phyloP scores from a whole-genome alignment of 805 yeast species.

The Ogataea glucozyma region DNA sequence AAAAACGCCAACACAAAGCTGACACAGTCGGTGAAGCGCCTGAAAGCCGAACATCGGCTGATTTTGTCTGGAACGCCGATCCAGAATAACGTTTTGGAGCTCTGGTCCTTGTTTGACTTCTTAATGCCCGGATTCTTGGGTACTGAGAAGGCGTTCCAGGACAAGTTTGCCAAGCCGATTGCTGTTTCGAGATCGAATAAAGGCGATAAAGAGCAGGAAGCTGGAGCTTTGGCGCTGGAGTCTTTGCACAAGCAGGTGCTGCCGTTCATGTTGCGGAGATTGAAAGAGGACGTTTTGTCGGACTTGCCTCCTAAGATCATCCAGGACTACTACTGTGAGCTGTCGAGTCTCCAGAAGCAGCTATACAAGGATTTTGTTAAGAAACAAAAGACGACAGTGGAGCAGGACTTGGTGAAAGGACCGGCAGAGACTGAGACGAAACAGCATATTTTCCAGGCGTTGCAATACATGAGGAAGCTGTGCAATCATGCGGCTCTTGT shows the following conservation, averaged over 20 bases:
- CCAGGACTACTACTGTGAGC: slow-evolving; percentile 96
- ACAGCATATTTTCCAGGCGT: slow-evolving; percentile 94
- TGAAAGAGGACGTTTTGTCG: slow-evolving; percentile 92
- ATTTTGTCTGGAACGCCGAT: slow-evolving; percentile 97
- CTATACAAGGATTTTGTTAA: slow-evolving; percentile 86
- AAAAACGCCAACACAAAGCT: slow-evolving; percentile 88
- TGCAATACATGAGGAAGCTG: slow-evolving; percentile 94
- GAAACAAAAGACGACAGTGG: slow-evolving; percentile 75
- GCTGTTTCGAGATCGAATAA: slow-evolving; percentile 90
- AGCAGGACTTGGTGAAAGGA: slow-evolving; percentile 53
- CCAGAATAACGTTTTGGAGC: slow-evolving; percentile 92
- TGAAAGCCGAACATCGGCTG: slow-evolving; percentile 85
- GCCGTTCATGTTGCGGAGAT: slow-evolving; percentile 93
- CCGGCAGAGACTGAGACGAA: slow-evolving; percentile 47
- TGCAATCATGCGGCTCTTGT: slow-evolving; percentile 97
- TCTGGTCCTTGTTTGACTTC: slow-evolving; percentile 97
- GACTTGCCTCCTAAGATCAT: slow-evolving; percentile 98
- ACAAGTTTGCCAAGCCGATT: slow-evolving; percentile 95
- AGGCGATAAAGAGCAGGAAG: slow-evolving; percentile 92
- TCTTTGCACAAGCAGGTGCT: slow-evolving; percentile 94
- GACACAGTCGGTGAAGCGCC: slow-evolving; percentile 80
- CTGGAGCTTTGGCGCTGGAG: slow-evolving; percentile 94
- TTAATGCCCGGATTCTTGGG: slow-evolving; percentile 99
- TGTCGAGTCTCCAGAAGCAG: slow-evolving; percentile 85
- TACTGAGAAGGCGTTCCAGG: slow-evolving; percentile 90